Percentiles rank a stretch among this genome's conserved stretches.
Conservation (phyloP, 768 basidiomycete genomes). For the Lentinula lateritia region DNA sequence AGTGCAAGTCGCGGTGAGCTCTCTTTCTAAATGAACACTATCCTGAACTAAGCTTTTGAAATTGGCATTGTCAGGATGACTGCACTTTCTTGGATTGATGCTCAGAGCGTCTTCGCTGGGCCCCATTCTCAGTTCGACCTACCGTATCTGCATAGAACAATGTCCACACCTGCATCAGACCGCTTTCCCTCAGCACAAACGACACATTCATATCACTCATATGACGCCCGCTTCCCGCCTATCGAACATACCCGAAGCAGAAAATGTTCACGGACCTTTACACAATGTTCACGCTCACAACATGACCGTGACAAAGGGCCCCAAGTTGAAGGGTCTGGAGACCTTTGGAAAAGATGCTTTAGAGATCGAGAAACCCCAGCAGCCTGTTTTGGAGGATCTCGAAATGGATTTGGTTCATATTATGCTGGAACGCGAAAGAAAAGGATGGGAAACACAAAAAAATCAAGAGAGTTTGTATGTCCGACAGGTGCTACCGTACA, state of each 20-base stretch:
- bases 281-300: neutral
- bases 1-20: slow-evolving; percentile 42
- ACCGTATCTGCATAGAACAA: neutral
- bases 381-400: neutral
- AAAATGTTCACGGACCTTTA: neutral
- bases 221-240: neutral
- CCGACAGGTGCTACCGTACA: slow-evolving; percentile 1
- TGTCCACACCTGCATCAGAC: neutral
- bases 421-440: neutral
- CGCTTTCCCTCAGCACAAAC: neutral
- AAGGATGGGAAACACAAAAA: neutral
- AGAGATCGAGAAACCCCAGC: neutral
- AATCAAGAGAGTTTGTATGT: neutral
- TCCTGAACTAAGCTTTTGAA: neutral
- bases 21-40: neutral
- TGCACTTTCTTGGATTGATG: slow-evolving; percentile 66
- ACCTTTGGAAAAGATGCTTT: neutral
- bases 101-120: slow-evolving; percentile 78
- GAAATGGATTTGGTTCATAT: neutral
- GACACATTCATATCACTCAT: neutral
- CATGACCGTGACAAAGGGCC: neutral
- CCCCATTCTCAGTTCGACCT: slow-evolving; percentile 30
- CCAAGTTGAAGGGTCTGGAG: neutral
- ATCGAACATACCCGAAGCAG: neutral
- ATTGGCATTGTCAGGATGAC: slow-evolving; percentile 54